A percentile compares a stretch with the other conserved stretches of the same genome.
phyloP scores from a whole-genome alignment of 1,139 yeast genomes.

The Geotrichum cucujoidarum region DNA sequence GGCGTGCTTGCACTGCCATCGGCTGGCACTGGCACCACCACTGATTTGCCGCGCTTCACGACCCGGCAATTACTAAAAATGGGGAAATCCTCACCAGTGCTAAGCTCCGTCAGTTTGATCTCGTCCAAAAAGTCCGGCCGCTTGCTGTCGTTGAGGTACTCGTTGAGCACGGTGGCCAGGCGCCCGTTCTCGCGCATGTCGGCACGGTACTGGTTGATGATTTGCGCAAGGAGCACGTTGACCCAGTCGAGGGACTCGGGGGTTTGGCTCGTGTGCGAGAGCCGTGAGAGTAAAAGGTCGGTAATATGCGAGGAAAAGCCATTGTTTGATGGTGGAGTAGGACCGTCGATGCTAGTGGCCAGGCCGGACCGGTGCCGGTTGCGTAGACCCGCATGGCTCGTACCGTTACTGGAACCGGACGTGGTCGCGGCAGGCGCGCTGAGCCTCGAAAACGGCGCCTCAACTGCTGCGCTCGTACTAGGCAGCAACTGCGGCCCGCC shows the following conservation, averaged over 20 bases:
- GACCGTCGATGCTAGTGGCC: slow-evolving; percentile 20
- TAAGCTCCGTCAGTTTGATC: slow-evolving; percentile 77
- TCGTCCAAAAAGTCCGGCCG: slow-evolving; percentile 78
- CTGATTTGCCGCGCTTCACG: slow-evolving; percentile 28
- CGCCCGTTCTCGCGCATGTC: slow-evolving; percentile 85
- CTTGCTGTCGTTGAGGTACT: slow-evolving; percentile 46
- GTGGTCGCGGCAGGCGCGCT: neutral
- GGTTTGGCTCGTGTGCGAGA: slow-evolving; percentile 43
- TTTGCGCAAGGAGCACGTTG: slow-evolving; percentile 88
- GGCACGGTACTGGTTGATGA: slow-evolving; percentile 75
- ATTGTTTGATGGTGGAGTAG: slow-evolving; percentile 3
- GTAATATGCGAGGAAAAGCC: neutral
- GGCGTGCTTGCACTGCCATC: neutral
- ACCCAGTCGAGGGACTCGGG: slow-evolving; percentile 97
- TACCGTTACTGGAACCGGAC: neutral
- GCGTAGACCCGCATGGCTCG: neutral
- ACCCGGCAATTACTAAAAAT: slow-evolving; percentile 91
- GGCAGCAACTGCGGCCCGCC: neutral
- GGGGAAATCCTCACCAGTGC: slow-evolving; percentile 94
- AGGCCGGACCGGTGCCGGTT: neutral
- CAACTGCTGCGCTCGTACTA: slow-evolving; percentile 1
- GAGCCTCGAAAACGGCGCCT: slow-evolving; percentile 7
- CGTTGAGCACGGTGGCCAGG: slow-evolving; percentile 69
- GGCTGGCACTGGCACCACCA: slow-evolving; percentile 35
- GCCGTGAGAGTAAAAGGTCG: slow-evolving; percentile 1